phyloP scores from a whole-genome alignment of 169 alveolate genomes.

The Plasmodium reichenowi region DNA sequence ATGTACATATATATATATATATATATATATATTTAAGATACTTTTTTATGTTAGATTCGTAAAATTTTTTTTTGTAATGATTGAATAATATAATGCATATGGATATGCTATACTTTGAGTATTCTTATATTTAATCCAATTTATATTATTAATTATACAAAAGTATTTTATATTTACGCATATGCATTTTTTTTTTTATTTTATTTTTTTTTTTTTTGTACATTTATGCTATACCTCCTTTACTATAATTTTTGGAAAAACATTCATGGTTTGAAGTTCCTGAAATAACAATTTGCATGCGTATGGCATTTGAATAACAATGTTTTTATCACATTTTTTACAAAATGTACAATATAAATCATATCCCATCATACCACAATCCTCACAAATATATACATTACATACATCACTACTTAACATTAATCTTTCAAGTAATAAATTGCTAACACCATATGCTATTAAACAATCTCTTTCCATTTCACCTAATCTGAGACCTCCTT shows the following conservation, averaged over 20 bases:
- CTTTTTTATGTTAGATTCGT: no score
- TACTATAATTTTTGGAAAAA: constrained; percentile 87
- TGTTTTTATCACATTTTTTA: constrained; percentile 83
- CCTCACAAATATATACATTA: constrained; percentile 95
- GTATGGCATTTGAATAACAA: constrained; percentile 93
- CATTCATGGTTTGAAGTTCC: constrained; percentile 93
- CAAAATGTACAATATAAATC: constrained; percentile 96
- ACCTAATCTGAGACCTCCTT: constrained; percentile 99
- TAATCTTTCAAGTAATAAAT: constrained; percentile 97
- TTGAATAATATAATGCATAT: no score
- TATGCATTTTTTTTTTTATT: neutral
- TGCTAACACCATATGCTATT: constrained; percentile 99
- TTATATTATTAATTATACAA: no score
- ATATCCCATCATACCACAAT: constrained; percentile 96
- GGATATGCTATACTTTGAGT: no score
- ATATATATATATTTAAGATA: no score
- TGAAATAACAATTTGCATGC: constrained; percentile 94
- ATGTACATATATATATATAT: no score
- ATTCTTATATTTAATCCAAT: no score
- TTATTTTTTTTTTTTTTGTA: neutral
- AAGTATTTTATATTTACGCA: no score
- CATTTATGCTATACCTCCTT: constrained; percentile 35
- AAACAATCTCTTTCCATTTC: constrained; percentile 99
- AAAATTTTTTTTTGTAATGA: no score
- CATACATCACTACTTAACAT: constrained; percentile 97